Conservation (phyloP, 805 yeast species). For the Ogataea salicorniae region DNA sequence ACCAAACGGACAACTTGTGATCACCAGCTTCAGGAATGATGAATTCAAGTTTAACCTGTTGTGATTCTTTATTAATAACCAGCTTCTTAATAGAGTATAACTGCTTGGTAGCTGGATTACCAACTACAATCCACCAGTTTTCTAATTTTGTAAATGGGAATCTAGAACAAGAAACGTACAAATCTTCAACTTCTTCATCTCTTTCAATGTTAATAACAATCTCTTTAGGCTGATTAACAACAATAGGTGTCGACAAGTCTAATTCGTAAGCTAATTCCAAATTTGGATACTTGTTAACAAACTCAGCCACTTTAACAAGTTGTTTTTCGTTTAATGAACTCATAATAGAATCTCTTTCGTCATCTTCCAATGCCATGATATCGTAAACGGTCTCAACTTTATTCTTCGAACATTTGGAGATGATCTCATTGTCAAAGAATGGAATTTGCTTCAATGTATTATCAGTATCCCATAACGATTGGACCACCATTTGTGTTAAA, state of each 20-base stretch:
- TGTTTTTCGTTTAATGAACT: conserved; percentile 43
- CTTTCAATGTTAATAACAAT: conserved; percentile 49
- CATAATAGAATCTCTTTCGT: conserved; percentile 54
- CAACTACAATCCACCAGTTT: conserved; percentile 86
- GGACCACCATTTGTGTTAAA: conserved; percentile 79
- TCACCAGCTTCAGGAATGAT: conserved; percentile 56
- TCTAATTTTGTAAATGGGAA: conserved; percentile 61
- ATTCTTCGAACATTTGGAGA: conserved; percentile 48
- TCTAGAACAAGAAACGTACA: conserved; percentile 51
- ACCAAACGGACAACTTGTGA: conserved; percentile 67
- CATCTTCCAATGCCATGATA: conserved; percentile 66
- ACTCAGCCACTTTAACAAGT: conserved; percentile 68
- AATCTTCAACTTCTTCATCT: conserved; percentile 73
- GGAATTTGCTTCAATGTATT: conserved; percentile 82
- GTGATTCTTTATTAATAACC: conserved; percentile 45
- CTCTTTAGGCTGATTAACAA: conserved; percentile 40
- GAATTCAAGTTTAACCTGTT: conserved; percentile 49
- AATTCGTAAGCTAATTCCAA: conserved; percentile 61
- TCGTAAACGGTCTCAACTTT: conserved; percentile 73
- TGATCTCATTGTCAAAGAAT: conserved; percentile 42
- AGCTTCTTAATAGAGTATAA: conserved; percentile 71
- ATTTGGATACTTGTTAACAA: conserved; percentile 87
- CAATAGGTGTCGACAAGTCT: conserved; percentile 35
- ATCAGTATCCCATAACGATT: conserved; percentile 80
- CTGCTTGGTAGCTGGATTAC: conserved; percentile 55